Evolutionary conservation across 768 basidiomycete genomes (phyloP), one percentile per base, ranked within the genome.

Genomic region (Termitomyces sp.): DNA sequence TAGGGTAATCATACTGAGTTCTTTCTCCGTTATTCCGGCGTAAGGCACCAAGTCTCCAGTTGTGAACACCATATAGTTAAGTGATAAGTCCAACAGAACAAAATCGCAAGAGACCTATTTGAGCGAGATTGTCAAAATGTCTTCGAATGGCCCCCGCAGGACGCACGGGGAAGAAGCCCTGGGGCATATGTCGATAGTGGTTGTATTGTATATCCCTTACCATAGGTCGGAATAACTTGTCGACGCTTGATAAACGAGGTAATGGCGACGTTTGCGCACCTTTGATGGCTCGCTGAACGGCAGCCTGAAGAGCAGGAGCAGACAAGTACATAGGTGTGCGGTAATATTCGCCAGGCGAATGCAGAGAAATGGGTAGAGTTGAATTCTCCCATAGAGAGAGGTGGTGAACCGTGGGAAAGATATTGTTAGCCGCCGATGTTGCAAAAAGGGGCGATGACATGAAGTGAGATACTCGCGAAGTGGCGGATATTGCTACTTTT

Each of bases 201-300:
- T 42, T 10, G 4, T 17, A 23, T 25, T 56, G 55, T 17, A 56
- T 56, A 5, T 49, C 47, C 17, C 37, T 48, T 28, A 56, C 39
- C 14, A 56, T 11, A 21, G 46, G 55, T 14, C 47, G 28, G n/a
- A 56, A 49, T 30, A 49, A 35, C 23, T 42, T 55, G 27, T 56
- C 55, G 1, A 43, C 47, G n/a, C 32, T 49, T 17, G 28, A n/a
- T 19, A 47, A 47, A 2, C 55, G 47, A 42, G 55, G 47, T 16
- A 34, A 23, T 21, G 39, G 25, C 21, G 42, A 25, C 39, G 10
- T n/a, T 7, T 49, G 46, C 7, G 47, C 23, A 11, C 41, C 47
- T 23, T 56, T 9, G 17, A 43, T 49, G 37, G 30, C 47, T 25
- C 5, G 28, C 37, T 5, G 14, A 23, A 42, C 47, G 17, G 55